Base-by-base conservation (phyloP, 2,329 filamentous ascomycete species). In the Biscogniauxia marginata region DNA sequence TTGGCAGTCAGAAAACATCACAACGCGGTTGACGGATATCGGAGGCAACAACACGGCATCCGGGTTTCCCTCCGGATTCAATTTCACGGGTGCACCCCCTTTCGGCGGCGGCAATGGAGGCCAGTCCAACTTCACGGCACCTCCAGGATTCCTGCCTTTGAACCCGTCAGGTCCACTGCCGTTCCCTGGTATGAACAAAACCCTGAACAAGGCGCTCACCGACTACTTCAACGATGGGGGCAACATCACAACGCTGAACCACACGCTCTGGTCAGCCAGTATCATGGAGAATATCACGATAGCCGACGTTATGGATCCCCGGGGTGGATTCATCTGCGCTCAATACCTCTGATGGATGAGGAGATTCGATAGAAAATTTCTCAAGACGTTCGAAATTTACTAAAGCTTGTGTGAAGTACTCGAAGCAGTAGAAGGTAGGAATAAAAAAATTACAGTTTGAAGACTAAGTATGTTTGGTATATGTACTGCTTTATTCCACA, bases 171-270 rank as follows among this genome's bases (percentile, higher is more conserved):
- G 51, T n/a, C 53, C 56, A 0, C 53, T 54, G 39, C 60, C 57
- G n/a, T 58, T 58, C 46, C 56, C 59, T 8, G 55, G 49, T 3
- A 3, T 24, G 22, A 55, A 55, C 25, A 49, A n/a, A 19, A 54
- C 55, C 4, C 24, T 59, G 16, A 57, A 65, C 55, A 50, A 43
- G 18, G 63, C 63, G 1, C 56, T 65, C 6, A 60, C 57, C 7
- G 56, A 65, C 39, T 63, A 67, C 57, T 67, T 67, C 57, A 63
- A 63, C 49, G 66, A 68, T 18, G 64, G 59, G n/a, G 65, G 63
- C 8, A 63, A 63, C 24, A 39, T 53, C 0, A 67, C 65, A 0
- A 69, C 67, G 23, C 46, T 69, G 45, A 68, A 66, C 46, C 67
- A 69, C 54, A 68, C 57, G 3, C 62, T 69, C 8, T 67, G 65